Percentiles rank a stretch among this genome's conserved stretches.
Conservation (phyloP, 2,329 filamentous ascomycete species). For the Berkeleyomyces basicola region DNA sequence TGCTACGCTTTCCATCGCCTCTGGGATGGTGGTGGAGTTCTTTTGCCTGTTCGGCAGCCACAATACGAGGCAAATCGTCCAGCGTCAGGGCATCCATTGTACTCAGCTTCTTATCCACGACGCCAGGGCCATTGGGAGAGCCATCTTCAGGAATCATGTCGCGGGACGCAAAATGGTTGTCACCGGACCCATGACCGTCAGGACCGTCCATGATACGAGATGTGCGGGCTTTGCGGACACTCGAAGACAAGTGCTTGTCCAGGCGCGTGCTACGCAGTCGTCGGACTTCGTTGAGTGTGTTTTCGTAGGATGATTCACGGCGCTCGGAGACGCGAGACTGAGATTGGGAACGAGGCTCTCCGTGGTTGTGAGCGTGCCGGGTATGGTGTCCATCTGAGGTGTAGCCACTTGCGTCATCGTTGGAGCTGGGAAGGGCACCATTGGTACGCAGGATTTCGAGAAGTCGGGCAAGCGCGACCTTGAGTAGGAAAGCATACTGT, state of each 20-base stretch:
- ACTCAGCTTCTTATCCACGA: slow-evolving; percentile 71
- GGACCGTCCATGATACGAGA: slow-evolving; percentile 87
- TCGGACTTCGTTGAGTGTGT: slow-evolving; percentile 88
- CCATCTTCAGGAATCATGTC: slow-evolving; percentile 66
- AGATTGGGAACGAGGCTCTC: slow-evolving; percentile 58
- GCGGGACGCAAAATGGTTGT: slow-evolving; percentile 28
- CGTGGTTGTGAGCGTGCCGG: neutral
- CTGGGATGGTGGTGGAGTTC: slow-evolving; percentile 58
- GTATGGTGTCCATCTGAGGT: slow-evolving; percentile 38
- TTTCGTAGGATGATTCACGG: slow-evolving; percentile 71
- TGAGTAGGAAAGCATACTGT: slow-evolving; percentile 85
- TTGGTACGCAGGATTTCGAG: slow-evolving; percentile 73
- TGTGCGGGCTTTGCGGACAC: slow-evolving; percentile 74
- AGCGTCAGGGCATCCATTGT: slow-evolving; percentile 82
- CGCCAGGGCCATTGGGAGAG: slow-evolving; percentile 49
- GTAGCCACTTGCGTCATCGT: slow-evolving; percentile 56
- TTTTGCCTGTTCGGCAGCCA: slow-evolving; percentile 85
- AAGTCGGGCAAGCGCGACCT: slow-evolving; percentile 78
- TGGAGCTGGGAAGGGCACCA: slow-evolving; percentile 60
- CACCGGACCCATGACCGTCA: slow-evolving; percentile 55
- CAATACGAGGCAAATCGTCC: slow-evolving; percentile 91
- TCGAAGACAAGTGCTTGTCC: slow-evolving; percentile 86
- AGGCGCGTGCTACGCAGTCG: slow-evolving; percentile 81
- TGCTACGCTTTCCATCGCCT: slow-evolving; percentile 36
- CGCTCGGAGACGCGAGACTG: slow-evolving; percentile 42